Base-by-base conservation (phyloP, 768 basidiomycete species). In the Lyophyllum atratum region DNA sequence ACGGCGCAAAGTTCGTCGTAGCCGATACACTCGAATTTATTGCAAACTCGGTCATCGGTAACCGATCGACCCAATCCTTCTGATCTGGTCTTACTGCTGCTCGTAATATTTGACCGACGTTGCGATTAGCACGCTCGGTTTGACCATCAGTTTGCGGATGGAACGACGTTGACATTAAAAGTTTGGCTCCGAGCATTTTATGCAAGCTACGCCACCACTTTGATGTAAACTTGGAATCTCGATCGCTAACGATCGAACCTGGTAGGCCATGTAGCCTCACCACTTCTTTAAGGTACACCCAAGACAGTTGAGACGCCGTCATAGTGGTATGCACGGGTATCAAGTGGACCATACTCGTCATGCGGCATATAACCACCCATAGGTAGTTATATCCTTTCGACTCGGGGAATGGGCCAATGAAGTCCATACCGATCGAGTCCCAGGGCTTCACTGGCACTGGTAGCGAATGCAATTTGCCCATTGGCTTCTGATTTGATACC, bases 101-200 rank as follows among this genome's bases (percentile, higher is more conserved):
- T 1, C 62, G 52, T 25, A 76, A 62, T 6, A 75, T 73, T 52
- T 76, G 72, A 2, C 56, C 60, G 1, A 76, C 55, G 11, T 45
- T 60, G 0, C 66, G 28, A 37, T 71, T 76, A 0, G 61, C 66
- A 9, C 66, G 53, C 60, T 71, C 66, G 0, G 71, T 64, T 11
- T 67, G 67, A 0, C 74, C 72, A 56, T 77, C 74, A 1, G 73
- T 79, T 49, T 79, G 74, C 0, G 74, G 77, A 51, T 79, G 78
- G 54, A 72, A 79, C 0, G 74, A 72, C 6, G 14, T 37, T 3
- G 14, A 37, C 34, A 37, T 37, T 4, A 37, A 15, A 3, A 37
- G 14, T 15, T 37, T 64, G 0, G 68, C 62, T 3, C 74, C 71
- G 3, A 74, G 14, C 0, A 70, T 48, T 19, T 46, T 45, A 51